Base-by-base conservation (phyloP, 2,329 filamentous ascomycete species). In the Helotiales sp. region DNA sequence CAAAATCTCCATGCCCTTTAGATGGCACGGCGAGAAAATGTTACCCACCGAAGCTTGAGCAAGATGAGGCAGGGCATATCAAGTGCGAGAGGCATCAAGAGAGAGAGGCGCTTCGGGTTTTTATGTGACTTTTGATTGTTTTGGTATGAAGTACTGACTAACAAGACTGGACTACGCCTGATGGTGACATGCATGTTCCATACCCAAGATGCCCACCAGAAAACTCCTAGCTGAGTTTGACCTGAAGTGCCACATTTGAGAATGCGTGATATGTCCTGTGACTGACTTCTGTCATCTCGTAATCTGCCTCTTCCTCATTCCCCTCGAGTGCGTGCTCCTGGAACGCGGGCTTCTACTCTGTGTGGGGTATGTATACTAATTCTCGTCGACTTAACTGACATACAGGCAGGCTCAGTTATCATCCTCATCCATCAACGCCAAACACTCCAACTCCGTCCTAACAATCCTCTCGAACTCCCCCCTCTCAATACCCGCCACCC, bases 381-480 rank as follows among this genome's bases (percentile, higher is more conserved):
- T n/a, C 4, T 8, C 2, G 8, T 30, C 6, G 49, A 10, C n/a
- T n/a, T n/a, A n/a, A n/a, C 49, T 1, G 13, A 17, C 6, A 17
- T 11, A 37, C 20, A 40, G 4, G 30, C 20, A 57, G 20, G 13
- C 11, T n/a, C 28, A 55, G 13, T 7, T 17, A 54, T 72, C 73
- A 65, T 77, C 75, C 58, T 88, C 85, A 75, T 93, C 91, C 76
- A 93, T 83, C 80, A 94, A 81, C 26, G 83, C 83, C 72, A 95
- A 78, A 70, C 91, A 83, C 65, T 93, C 89, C 66, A 95, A 79
- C 79, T 95, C 92, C 24, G 86, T 88, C 78, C 84, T 85, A 13
- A 95, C 86, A 68, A 94, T 83, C 61, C 86, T 82, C 78, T 91
- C 89, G 79, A 95, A 96, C 76, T 95, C 92, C 37, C 87, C 86